Base-by-base conservation (phyloP, 2,329 filamentous ascomycete species). In the Ustilaginoidea virens region DNA sequence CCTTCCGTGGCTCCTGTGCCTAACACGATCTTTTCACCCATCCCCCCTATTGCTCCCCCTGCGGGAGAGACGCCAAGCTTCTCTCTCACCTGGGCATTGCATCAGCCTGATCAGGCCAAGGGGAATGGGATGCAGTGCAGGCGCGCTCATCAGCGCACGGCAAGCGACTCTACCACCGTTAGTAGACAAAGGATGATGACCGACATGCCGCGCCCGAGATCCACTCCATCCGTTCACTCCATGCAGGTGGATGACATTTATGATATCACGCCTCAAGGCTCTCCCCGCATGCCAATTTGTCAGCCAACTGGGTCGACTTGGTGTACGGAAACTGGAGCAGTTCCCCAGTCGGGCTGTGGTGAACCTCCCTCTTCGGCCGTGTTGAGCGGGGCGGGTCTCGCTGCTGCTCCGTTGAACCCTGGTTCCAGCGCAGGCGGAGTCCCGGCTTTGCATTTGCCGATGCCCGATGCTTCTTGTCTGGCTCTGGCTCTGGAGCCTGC, bases 231-330 rank as follows among this genome's bases (percentile, higher is more conserved):
- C 2, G 27, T 35, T 8, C 37, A 29, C 12, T 35, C 36, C 3
- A 13, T 33, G 9, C 37, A 40, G 15, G 32, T 35, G 19, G 47
- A 49, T 8, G 50, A 63, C 16, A 42, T 65, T 4, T 66, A 66
- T 39, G 55, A 62, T 33, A 58, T 57, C 4, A 62, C 61, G 2
- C 61, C 62, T 1, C 60, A 57, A 3, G 50, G 44, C 8, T 61
- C 60, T 0, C 61, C 61, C 1, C 38, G 27, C 14, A 35, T 37
- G 18, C 25, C 30, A 10, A 29, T 31, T 7, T 24, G 26, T 6
- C 37, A 30, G 13, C 12, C 24, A 7, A 30, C 29, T 9, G 32
- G 30, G 5, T 8, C 15, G 6, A 18, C 18, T 11, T 21, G 30
- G 14, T 32, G n/a, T n/a, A n/a, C n/a, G n/a, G n/a, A n/a, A n/a